A percentile compares a stretch with the other conserved stretches of the same genome.
Evolutionary conservation across 225 moss, liverwort and hornwort species (phyloP).

Genomic region (Polytrichum commune): DNA sequence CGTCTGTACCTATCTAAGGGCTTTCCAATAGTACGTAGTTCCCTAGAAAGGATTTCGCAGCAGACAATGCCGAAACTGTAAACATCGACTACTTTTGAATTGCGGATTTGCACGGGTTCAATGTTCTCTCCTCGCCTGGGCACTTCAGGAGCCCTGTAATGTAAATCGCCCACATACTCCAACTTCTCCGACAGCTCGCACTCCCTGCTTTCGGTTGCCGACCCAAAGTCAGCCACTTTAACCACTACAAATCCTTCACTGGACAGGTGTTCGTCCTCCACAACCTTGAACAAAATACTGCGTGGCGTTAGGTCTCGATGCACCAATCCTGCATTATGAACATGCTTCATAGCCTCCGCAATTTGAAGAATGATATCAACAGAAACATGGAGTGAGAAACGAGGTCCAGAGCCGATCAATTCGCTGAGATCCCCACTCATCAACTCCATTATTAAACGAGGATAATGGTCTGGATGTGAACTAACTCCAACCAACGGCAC

Average conservation of each 20-base stretch:
- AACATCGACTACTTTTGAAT: neutral
- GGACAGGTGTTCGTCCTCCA: neutral
- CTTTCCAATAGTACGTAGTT: too few relatives aligned
- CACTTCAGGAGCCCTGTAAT: too few relatives aligned
- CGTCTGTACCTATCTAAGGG: too few relatives aligned
- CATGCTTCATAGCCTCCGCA: neutral
- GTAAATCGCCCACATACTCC: too few relatives aligned
- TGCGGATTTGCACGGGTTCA: neutral
- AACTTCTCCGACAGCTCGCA: too few relatives aligned
- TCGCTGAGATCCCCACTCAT: neutral
- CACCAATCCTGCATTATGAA: neutral
- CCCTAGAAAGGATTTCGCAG: neutral
- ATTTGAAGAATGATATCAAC: neutral
- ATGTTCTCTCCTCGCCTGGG: too few relatives aligned
- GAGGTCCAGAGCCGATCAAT: neutral
- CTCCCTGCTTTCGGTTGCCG: neutral
- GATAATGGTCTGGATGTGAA: neutral
- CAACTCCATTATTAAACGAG: neutral
- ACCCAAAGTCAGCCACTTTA: neutral
- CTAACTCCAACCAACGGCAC: neutral
- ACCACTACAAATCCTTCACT: neutral
- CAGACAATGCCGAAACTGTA: conserved; percentile 2
- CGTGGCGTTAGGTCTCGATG: neutral
- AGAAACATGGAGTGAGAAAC: neutral
- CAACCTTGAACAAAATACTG: neutral